A percentile compares a stretch with the other conserved stretches of the same genome.
phyloP scores from a whole-genome alignment of 768 basidiomycete genomes.

The Amanita molliuscula region DNA sequence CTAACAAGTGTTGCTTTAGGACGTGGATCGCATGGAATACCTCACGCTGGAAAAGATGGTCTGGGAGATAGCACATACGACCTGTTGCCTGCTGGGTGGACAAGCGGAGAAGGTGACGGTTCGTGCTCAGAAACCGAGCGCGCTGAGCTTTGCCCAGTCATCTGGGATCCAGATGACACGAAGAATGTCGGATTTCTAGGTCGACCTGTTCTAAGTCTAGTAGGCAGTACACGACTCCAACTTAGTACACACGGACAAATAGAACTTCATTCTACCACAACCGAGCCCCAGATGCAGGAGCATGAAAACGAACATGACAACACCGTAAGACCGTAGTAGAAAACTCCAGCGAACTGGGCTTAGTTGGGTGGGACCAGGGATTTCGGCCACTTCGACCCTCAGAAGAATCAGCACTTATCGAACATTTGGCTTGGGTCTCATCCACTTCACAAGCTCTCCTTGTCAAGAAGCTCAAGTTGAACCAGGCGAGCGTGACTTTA shows the following conservation, averaged over 20 bases:
- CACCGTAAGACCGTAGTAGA: too few relatives aligned
- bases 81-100: background rate
- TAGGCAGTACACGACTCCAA: too few relatives aligned
- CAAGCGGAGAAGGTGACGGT: constrained; percentile 31
- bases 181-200: background rate
- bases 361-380: background rate
- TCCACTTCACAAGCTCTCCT: constrained; percentile 23
- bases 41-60: constrained; percentile 55
- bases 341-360: too few relatives aligned
- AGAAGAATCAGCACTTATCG: background rate
- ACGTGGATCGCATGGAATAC: constrained; percentile 38
- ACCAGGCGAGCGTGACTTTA: constrained; percentile 20
- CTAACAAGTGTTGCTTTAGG: constrained; percentile 19
- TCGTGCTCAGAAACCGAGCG: constrained; percentile 59
- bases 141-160: constrained; percentile 54
- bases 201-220: too few relatives aligned
- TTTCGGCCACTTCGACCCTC: background rate
- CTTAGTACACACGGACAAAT: too few relatives aligned
- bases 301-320: too few relatives aligned
- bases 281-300: too few relatives aligned
- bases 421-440: background rate
- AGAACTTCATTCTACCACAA: too few relatives aligned
- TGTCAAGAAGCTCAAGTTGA: constrained; percentile 36
- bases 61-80: constrained; percentile 28
- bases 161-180: constrained; percentile 57